Evolutionary conservation across 2,329 filamentous ascomycete species (phyloP).

Genomic region (Xylaria sp.): DNA sequence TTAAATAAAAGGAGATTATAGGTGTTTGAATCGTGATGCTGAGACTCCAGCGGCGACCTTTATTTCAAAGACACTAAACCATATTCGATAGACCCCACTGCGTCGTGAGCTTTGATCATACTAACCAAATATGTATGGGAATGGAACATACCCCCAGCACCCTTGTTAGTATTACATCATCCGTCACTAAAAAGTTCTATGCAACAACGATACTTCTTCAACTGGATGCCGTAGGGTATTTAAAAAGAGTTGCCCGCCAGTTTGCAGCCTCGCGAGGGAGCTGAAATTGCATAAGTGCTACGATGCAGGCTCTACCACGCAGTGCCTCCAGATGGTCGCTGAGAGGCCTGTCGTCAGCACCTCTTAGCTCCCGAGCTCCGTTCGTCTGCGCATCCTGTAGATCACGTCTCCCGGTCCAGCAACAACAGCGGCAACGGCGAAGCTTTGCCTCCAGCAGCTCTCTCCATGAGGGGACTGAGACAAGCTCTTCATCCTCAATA

Average conservation of each 20-base stretch:
- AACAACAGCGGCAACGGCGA: constrained; percentile 30
- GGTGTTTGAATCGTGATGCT: too few relatives aligned
- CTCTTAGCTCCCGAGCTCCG: constrained; percentile 20
- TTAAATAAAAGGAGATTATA: too few relatives aligned
- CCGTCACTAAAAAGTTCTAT: background rate
- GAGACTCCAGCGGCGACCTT: too few relatives aligned
- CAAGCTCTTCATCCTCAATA: constrained; percentile 36
- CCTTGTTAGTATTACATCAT: background rate
- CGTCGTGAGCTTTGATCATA: too few relatives aligned
- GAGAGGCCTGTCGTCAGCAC: constrained; percentile 24
- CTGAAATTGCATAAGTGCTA: background rate
- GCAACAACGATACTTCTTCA: background rate
- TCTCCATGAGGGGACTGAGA: constrained; percentile 3
- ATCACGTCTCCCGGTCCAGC: constrained; percentile 18
- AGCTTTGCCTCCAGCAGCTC: constrained; percentile 36
- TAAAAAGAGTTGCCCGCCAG: background rate
- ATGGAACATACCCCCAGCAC: too few relatives aligned
- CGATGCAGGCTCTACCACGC: constrained; percentile 35
- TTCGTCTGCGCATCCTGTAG: constrained; percentile 50
- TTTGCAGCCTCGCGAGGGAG: constrained; percentile 1
- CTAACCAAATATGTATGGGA: too few relatives aligned
- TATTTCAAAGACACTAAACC: too few relatives aligned
- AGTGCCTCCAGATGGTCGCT: constrained; percentile 31
- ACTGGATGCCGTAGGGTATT: background rate
- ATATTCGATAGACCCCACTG: too few relatives aligned